Base-by-base conservation (phyloP, 2,329 filamentous ascomycete genomes). In the Alternaria atra region DNA sequence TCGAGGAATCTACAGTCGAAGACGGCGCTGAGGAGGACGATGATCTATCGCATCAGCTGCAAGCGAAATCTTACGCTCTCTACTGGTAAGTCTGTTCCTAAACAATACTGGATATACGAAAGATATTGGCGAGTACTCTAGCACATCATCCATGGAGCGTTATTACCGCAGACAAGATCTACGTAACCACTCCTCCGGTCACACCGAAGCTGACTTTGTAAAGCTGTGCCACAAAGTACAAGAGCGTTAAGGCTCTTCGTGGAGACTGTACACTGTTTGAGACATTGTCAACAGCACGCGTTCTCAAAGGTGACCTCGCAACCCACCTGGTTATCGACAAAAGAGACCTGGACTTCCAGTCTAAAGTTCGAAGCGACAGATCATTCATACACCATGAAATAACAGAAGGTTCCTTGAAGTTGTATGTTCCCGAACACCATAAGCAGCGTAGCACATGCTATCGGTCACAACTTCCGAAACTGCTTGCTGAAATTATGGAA, bases 1-100 rank as follows among this genome's bases (percentile, higher is more conserved):
- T 37, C 13, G 67, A 72, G 42, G 44, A 39, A 10, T 67, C 68
- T 2, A 44, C 23, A 3, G 56, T 66, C 13, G 64, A 57, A 2
- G 58, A 58, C 7, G 59, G 50, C 13, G 50, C 23, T 6, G 13
- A 39, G 5, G 46, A 62, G 46, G 34, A 66, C 34, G 47, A 55
- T 20, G n/a, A 0, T 9, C 43, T 69, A 7, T 55, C 54, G 4
- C 7, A 52, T 20, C 25, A 60, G n/a, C 43, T 71, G 9, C 47
- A 54, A 29, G 34, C 8, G 2, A 70, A 62, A 46, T 67, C 70
- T 2, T 71, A 69, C 61, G 63, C 62, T 32, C 47, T 73, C 10
- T 70, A 65, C 34, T 69, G 68, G 68, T 73, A 58, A 57, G 68
- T n/a, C n/a, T n/a, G n/a, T n/a, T n/a, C n/a, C n/a, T n/a, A n/a